phyloP scores from a whole-genome alignment of 2,329 filamentous ascomycete species.

The Trichothecium sympodiale region DNA sequence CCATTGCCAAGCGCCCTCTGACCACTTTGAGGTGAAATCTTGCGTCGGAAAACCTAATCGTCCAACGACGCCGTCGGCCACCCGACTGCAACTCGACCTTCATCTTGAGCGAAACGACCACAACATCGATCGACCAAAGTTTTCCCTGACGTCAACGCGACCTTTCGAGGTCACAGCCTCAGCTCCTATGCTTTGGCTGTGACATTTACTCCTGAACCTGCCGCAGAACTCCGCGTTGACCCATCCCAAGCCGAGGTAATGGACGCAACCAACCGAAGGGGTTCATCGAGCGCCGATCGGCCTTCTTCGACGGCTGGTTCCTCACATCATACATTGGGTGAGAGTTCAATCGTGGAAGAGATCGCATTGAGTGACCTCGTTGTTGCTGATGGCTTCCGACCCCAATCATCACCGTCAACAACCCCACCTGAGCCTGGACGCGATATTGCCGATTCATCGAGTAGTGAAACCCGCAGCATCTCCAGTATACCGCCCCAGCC shows the following conservation, averaged over 20 bases:
- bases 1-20: too few relatives aligned
- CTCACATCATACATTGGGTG: conserved; percentile 9
- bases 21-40: too few relatives aligned
- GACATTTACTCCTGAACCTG: too few relatives aligned
- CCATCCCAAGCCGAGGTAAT: conserved; percentile 15
- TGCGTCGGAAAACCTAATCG: too few relatives aligned
- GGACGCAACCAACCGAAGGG: conserved; percentile 24
- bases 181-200: too few relatives aligned
- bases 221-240: too few relatives aligned
- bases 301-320: conserved; percentile 31
- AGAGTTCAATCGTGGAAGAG: conserved; percentile 17
- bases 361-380: conserved; percentile 38
- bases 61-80: too few relatives aligned
- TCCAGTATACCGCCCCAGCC: conserved; percentile 11
- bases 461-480: conserved; percentile 8
- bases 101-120: too few relatives aligned
- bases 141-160: too few relatives aligned
- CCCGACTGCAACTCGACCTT: too few relatives aligned
- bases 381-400: conserved; percentile 42
- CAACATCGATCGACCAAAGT: too few relatives aligned
- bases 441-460: conserved; percentile 12
- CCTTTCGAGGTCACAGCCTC: too few relatives aligned
- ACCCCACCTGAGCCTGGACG: conserved; percentile 6
- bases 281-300: conserved; percentile 27
- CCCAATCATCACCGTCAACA: conserved; percentile 9